These are phyloP conservation scores for Tinospora cordifolia DNA, from an alignment of 164 flowering plant genomes.

Conservation along the genomic window DNA sequence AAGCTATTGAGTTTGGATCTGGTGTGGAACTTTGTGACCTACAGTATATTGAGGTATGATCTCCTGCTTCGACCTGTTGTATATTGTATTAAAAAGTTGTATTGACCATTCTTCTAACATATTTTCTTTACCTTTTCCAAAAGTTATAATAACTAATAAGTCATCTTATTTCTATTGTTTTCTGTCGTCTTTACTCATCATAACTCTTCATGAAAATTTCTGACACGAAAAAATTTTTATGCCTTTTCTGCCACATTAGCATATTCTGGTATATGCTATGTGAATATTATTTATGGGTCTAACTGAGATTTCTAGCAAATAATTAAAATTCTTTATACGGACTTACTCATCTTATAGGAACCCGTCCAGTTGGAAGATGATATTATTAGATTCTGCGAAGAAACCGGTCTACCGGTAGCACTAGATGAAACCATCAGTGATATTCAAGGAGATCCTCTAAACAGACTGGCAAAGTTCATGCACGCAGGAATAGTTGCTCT, in stretches of 20 bases:
- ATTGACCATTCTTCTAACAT: not conserved
- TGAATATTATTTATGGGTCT: not conserved
- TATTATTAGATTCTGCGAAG: conserved; percentile 73
- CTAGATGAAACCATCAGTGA: conserved; percentile 78
- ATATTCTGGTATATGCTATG: not conserved
- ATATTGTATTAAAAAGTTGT: not conserved
- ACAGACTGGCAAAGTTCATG: conserved; percentile 43
- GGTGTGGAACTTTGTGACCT: conserved; percentile 50
- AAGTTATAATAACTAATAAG: not conserved
- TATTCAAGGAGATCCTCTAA: conserved; percentile 43
- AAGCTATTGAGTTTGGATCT: conserved; percentile 60
- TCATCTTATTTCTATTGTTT: not conserved
- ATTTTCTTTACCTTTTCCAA: not conserved
- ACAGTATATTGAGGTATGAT: conserved; percentile 81
- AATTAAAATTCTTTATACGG: not conserved
- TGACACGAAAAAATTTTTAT: not conserved
- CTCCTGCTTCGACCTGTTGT: not conserved
- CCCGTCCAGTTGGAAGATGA: conserved; percentile 72
- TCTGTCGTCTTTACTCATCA: not conserved
- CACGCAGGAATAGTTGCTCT: conserved; percentile 78
- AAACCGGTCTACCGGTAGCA: conserved; percentile 81
- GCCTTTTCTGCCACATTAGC: not conserved
- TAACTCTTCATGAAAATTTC: not conserved
- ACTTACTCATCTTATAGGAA: conserved; percentile 44
- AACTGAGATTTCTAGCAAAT: not conserved